Conservation (phyloP, 305 asterid species). For the Fraxinus xanthoxyloides region DNA sequence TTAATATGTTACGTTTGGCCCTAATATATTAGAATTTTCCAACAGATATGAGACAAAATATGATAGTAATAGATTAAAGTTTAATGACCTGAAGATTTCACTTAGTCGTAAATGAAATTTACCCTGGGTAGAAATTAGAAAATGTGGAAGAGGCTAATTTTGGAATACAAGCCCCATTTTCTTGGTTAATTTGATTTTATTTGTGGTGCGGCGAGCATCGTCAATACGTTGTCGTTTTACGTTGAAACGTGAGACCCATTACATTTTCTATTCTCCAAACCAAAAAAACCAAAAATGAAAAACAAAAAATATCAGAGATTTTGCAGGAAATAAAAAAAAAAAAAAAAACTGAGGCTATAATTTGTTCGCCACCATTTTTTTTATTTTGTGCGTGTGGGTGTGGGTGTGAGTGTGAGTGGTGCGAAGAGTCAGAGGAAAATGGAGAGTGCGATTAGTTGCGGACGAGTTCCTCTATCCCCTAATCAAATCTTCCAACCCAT, state of each 20-base stretch:
- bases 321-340: background rate
- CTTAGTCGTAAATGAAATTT: no score
- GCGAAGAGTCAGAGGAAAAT: conserved; percentile 31
- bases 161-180: background rate
- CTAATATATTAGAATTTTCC: no score
- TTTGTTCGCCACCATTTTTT: background rate
- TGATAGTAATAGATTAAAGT: no score
- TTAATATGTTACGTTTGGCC: no score
- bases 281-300: background rate
- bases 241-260: background rate
- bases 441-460: conserved; percentile 70
- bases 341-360: background rate
- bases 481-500: conserved; percentile 47
- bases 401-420: conserved; percentile 18
- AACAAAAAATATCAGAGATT: background rate
- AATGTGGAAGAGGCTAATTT: background rate
- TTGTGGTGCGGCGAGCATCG: background rate
- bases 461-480: conserved; percentile 62
- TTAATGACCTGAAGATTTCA: no score
- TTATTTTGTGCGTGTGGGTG: background rate
- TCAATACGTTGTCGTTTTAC: background rate
- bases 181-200: background rate
- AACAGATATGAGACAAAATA: no score
- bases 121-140: no score
- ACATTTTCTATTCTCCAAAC: background rate